These are phyloP conservation scores for Lactifluus volemus DNA, from an alignment of 768 basidiomycete genomes.

Conservation along the genomic window DNA sequence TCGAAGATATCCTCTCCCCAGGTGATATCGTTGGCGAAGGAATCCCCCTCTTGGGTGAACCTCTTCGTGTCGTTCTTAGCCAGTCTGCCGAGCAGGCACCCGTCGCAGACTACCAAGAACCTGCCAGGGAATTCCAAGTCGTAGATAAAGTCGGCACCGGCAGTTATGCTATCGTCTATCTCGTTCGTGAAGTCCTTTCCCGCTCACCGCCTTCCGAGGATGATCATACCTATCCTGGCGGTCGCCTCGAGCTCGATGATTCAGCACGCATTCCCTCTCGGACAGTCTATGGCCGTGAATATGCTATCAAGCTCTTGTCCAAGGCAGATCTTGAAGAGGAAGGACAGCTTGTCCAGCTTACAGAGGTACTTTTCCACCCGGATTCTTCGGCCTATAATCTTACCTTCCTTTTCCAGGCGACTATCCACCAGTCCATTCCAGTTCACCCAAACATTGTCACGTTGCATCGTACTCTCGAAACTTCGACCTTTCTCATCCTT, in stretches of 20 bases:
- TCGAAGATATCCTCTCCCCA: conserved; percentile 18
- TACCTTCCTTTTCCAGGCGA: conserved; percentile 45
- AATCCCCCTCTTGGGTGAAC: conserved; percentile 40
- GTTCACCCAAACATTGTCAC: conserved; percentile 92
- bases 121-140: conserved; percentile 71
- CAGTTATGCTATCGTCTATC: conserved; percentile 90
- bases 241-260: conserved; percentile 28
- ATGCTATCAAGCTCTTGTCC: conserved; percentile 94
- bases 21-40: conserved; percentile 19
- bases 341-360: conserved; percentile 78
- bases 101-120: conserved; percentile 34
- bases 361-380: conserved; percentile 52
- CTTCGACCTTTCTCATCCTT: conserved; percentile 82
- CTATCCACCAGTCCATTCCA: conserved; percentile 88
- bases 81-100: conserved; percentile 29
- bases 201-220: conserved; percentile 30
- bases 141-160: conserved; percentile 80
- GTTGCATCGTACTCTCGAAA: conserved; percentile 88
- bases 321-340: conserved; percentile 90
- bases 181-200: conserved; percentile 63
- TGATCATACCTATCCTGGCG: conserved; percentile 44
- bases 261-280: conserved; percentile 27
- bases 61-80: conserved; percentile 49
- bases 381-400: not conserved
- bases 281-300: conserved; percentile 61